Base-by-base conservation (phyloP, 495 filamentous ascomycete genomes). In the Neurospora africana region DNA sequence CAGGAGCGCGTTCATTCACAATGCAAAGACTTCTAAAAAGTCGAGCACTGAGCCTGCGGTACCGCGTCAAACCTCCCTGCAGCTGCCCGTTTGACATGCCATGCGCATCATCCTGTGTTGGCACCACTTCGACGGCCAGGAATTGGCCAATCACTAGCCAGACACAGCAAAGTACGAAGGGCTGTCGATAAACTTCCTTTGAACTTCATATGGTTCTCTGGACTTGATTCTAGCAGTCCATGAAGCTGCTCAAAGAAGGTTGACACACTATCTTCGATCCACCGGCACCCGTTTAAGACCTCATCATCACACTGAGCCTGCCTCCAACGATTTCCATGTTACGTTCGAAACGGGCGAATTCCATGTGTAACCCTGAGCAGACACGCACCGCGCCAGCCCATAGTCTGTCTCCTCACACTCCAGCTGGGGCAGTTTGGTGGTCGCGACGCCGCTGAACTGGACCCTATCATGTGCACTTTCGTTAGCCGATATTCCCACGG, bases 401-500 rank as follows among this genome's bases (percentile, higher is more conserved):
- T 61, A 17, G 5, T 17, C 23, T 4, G 47, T 61, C 5, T 61
- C 5, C 17, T 61, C 47, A 10, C 74, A 75, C 1, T 35, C 13
- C n/a, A 76, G 19, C 38, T 69, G 35, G 44, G 10, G 69, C 21
- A 79, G 43, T 13, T 53, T 73, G 10, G 76, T 76, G 1, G 72
- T 77, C 6, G 76, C 69, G 8, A 77, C 39, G 23, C 78, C 78
- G 35, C 70, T 73, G 37, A 79, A 79, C 5, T 68, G 70, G 30
- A 79, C 61, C 19, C 78, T 79, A 23, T 40, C 17, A 4, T 33
- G 30, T 13, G 19, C 33, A 8, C 38, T 17, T 65, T 35, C 44
- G 30, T 27, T 33, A 23, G 30, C 30, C 30, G 30, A 33, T 33
- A 33, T 33, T 33, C 30, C 30, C 30, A 33, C 30, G 30, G 4